A percentile compares a stretch with the other conserved stretches of the same genome.
phyloP scores from a whole-genome alignment of 1,284 basidiomycete species.

The Polyporus tsugae region DNA sequence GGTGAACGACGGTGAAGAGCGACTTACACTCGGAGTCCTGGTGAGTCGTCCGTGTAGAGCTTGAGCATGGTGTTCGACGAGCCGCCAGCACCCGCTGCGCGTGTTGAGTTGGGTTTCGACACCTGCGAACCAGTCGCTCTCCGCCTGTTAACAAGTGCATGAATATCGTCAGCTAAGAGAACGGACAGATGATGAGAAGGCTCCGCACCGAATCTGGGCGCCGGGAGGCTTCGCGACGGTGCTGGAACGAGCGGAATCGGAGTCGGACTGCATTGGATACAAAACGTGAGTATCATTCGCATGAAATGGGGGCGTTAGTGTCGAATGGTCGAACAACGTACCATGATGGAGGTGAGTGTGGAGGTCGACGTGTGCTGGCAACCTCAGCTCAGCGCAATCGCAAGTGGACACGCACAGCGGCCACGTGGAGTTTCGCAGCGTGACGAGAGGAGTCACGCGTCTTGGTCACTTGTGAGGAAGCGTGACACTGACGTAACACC shows the following conservation, averaged over 20 bases:
- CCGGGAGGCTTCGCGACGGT: constrained; percentile 75
- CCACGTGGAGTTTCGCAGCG: constrained; percentile 33
- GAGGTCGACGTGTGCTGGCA: constrained; percentile 42
- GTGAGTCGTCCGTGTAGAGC: constrained; percentile 97
- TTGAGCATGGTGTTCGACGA: constrained; percentile 98
- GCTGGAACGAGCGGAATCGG: constrained; percentile 42
- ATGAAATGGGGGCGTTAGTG: not conserved
- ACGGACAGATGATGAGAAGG: not conserved
- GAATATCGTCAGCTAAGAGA: not conserved
- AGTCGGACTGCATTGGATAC: constrained; percentile 43
- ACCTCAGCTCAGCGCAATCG: constrained; percentile 21
- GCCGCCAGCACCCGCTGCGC: constrained; percentile 95
- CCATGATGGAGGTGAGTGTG: constrained; percentile 38
- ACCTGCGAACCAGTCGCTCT: constrained; percentile 77
- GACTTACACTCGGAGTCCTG: constrained; percentile 94
- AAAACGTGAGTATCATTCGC: not conserved
- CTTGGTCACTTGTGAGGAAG: constrained; percentile 9
- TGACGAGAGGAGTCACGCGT: not conserved
- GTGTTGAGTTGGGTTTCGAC: constrained; percentile 86
- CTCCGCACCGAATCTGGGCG: constrained; percentile 77
- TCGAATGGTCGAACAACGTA: constrained; percentile 32
- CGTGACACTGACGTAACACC: constrained; percentile 28
- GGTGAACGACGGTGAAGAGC: not conserved
- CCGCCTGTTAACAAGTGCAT: constrained; percentile 59
- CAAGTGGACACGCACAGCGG: constrained; percentile 14